Conservation (phyloP, 2,329 filamentous ascomycete species). For the Cercospora janseana region DNA sequence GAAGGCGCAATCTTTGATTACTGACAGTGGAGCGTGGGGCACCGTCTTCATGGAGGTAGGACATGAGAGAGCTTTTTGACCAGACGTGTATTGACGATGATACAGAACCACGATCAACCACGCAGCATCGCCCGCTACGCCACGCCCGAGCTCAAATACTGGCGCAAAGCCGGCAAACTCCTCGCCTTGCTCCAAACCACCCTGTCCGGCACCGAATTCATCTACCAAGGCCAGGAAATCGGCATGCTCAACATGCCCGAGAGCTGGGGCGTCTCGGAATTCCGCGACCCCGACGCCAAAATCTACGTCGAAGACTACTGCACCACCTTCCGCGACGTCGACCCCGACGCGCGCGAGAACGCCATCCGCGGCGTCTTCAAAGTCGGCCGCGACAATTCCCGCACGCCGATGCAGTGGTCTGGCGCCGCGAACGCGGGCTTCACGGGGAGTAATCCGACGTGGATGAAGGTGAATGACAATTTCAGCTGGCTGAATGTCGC, state of each 20-base stretch:
- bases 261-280: constrained; percentile 48
- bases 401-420: constrained; percentile 72
- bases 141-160: constrained; percentile 32
- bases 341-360: constrained; percentile 33
- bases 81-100: too few relatives aligned
- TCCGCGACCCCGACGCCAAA: constrained; percentile 25
- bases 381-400: constrained; percentile 66
- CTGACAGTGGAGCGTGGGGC: constrained; percentile 62
- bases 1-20: constrained; percentile 48
- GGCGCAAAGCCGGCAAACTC: constrained; percentile 57
- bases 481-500: constrained; percentile 63
- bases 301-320: constrained; percentile 58
- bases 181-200: constrained; percentile 57
- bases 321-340: constrained; percentile 55
- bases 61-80: too few relatives aligned
- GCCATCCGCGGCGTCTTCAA: constrained; percentile 53
- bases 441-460: constrained; percentile 56
- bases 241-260: constrained; percentile 64
- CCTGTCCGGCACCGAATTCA: constrained; percentile 62
- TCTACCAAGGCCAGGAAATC: constrained; percentile 70
- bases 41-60: constrained; percentile 62
- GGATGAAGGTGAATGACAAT: constrained; percentile 69
- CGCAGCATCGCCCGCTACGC: constrained; percentile 54
- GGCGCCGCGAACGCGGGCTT: constrained; percentile 62
- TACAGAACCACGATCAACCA: constrained; percentile 60